Conservation (phyloP, 169 alveolate genomes). For the Cryptosporidium canis region DNA sequence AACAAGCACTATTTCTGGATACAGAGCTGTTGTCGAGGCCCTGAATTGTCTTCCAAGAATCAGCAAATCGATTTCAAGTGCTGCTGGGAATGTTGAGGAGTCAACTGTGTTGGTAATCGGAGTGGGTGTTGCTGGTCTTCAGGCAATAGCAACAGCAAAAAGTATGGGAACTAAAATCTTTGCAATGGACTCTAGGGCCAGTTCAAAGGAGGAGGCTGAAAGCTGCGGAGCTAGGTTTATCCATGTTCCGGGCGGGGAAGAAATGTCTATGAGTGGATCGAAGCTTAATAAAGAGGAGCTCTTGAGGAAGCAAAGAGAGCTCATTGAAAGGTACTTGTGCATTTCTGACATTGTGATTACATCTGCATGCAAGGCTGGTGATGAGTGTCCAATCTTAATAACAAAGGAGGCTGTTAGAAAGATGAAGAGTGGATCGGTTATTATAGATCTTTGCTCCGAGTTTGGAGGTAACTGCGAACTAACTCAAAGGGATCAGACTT, state of each 20-base stretch:
- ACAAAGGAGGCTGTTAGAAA: constrained; percentile 76
- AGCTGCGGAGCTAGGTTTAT: constrained; percentile 82
- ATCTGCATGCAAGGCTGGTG: constrained; percentile 82
- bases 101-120: constrained; percentile 81
- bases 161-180: constrained; percentile 80
- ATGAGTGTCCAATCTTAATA: constrained; percentile 77
- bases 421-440: constrained; percentile 82
- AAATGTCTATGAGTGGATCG: constrained; percentile 72
- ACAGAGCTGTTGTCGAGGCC: constrained; percentile 82
- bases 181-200: constrained; percentile 80
- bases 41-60: constrained; percentile 78
- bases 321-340: constrained; percentile 73
- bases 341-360: constrained; percentile 81
- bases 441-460: constrained; percentile 82
- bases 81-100: constrained; percentile 83
- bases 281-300: constrained; percentile 72
- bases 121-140: constrained; percentile 85
- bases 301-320: constrained; percentile 74
- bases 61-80: constrained; percentile 77
- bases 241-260: constrained; percentile 75
- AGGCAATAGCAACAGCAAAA: constrained; percentile 82
- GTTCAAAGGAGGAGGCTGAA: constrained; percentile 80
- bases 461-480: constrained; percentile 82
- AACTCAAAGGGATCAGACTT: constrained; percentile 69
- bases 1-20: constrained; percentile 81